Conservation (phyloP, 108 stramenopile species). For the Tribonema minus region DNA sequence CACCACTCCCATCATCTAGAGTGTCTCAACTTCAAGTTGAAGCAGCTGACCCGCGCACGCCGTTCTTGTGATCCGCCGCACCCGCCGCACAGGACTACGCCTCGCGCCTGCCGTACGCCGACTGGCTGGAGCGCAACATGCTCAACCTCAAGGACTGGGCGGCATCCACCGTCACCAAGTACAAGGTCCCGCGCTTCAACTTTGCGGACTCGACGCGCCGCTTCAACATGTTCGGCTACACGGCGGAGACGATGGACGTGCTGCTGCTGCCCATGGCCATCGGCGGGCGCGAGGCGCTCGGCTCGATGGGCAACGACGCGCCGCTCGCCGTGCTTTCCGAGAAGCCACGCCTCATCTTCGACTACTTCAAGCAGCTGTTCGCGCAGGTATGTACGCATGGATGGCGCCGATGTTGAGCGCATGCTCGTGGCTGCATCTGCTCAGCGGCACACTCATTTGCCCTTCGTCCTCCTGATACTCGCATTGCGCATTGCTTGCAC, state of each 20-base stretch:
- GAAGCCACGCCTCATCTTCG: conserved; percentile 84
- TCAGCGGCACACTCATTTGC: no score
- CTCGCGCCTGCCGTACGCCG: conserved; percentile 22
- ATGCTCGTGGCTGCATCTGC: no score
- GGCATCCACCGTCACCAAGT: conserved; percentile 30
- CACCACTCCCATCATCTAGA: no score
- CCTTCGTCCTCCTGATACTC: no score
- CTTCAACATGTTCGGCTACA: conserved; percentile 75
- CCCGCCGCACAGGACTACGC: no score
- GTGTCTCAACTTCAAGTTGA: no score
- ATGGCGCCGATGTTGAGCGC: no score
- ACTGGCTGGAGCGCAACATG: conserved; percentile 57
- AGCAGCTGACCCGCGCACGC: no score
- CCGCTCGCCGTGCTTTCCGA: conserved; percentile 90
- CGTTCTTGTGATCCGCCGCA: no score
- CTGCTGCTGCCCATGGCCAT: conserved; percentile 73
- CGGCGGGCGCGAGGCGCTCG: conserved; percentile 74
- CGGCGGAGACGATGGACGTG: conserved; percentile 86
- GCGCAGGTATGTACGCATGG: conserved; percentile 56
- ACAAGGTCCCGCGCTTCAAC: conserved; percentile 33
- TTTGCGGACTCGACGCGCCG: conserved; percentile 33
- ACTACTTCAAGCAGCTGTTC: conserved; percentile 98
- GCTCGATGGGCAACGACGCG: conserved; percentile 96
- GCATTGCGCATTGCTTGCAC: no score
- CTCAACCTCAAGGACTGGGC: conserved; percentile 73